These are phyloP conservation scores for Colletotrichum lindemuthianum DNA, from an alignment of 2,329 filamentous ascomycete species.

Conservation along the genomic window DNA sequence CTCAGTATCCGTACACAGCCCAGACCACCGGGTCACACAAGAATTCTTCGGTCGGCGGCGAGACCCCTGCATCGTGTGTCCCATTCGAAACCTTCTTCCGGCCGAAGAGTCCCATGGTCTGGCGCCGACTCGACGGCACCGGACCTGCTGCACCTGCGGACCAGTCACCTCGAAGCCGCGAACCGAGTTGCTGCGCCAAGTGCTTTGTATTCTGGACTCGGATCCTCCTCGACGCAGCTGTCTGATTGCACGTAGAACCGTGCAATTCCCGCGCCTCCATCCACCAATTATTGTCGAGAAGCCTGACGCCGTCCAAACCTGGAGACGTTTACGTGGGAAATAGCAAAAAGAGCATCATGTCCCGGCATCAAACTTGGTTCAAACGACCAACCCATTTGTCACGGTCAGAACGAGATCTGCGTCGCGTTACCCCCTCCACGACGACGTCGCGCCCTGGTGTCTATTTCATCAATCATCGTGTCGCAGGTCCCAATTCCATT, in stretches of 20 bases:
- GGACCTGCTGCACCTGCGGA: conserved; percentile 1
- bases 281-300: conserved; percentile 14
- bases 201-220: no score
- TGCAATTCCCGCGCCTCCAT: conserved; percentile 25
- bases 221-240: no score
- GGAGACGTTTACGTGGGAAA: background rate
- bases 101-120: conserved; percentile 10
- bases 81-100: conserved; percentile 24
- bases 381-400: conserved; percentile 17
- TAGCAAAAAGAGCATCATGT: no score
- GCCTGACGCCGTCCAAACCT: conserved; percentile 29
- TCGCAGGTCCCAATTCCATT: conserved; percentile 19
- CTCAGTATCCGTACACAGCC: background rate
- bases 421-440: background rate
- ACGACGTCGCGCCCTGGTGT: background rate
- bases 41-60: conserved; percentile 12
- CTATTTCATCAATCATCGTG: conserved; percentile 3
- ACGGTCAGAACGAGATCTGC: conserved; percentile 10
- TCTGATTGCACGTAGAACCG: conserved; percentile 11
- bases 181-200: background rate
- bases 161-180: background rate
- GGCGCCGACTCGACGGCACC: conserved; percentile 26
- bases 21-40: background rate
- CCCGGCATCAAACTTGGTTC: conserved; percentile 1
- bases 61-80: conserved; percentile 21